A percentile compares a stretch with the other conserved stretches of the same genome.
phyloP scores from a whole-genome alignment of 192 early-diverging fungal species.

The Oehlia diaphana region DNA sequence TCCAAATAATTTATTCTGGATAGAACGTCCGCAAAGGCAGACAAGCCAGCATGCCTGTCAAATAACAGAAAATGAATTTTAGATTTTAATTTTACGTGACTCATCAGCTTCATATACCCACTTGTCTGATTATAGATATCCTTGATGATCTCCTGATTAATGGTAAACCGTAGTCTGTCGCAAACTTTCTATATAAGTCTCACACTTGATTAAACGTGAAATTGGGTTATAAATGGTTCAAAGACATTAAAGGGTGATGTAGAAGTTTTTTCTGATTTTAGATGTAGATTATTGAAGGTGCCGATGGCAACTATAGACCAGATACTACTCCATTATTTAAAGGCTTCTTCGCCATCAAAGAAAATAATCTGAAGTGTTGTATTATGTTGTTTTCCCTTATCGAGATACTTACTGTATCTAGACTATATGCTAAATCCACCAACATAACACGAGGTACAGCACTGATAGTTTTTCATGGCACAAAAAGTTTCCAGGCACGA shows the following conservation, averaged over 20 bases:
- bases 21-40: no score
- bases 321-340: slow-evolving; percentile 64
- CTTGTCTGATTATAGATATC: no score
- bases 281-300: slow-evolving; percentile 7
- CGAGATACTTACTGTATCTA: slow-evolving; percentile 65
- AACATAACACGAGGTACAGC: slow-evolving; percentile 90
- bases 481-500: background rate
- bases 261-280: background rate
- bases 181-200: no score
- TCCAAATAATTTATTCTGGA: no score
- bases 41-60: no score
- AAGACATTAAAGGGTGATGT: slow-evolving; percentile 18
- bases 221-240: background rate
- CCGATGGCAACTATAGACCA: slow-evolving; percentile 5
- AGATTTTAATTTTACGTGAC: no score
- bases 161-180: no score
- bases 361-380: slow-evolving; percentile 87
- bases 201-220: no score
- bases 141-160: no score
- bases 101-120: no score
- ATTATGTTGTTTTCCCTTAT: slow-evolving; percentile 38
- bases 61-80: no score
- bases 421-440: slow-evolving; percentile 74
- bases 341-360: slow-evolving; percentile 98
- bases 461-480: slow-evolving; percentile 41